These are phyloP conservation scores for Adansonia grandidieri DNA, from an alignment of 441 rosid species.

Conservation along the genomic window DNA sequence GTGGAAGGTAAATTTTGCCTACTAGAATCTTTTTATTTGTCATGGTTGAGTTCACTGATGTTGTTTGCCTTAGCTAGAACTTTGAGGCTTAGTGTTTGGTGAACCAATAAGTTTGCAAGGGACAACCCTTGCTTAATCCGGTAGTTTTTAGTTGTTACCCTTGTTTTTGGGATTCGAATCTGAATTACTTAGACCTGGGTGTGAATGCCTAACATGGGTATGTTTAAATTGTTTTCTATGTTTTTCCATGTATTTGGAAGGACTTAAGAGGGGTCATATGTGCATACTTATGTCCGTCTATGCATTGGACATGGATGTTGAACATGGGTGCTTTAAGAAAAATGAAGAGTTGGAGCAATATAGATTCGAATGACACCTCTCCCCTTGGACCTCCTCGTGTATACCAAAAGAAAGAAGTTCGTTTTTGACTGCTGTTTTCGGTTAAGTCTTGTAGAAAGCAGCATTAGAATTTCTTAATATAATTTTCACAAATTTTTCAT, in stretches of 20 bases:
- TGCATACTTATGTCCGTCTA: no score
- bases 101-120: not conserved
- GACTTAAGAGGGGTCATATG: no score
- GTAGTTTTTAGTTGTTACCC: not conserved
- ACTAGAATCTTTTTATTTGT: constrained; percentile 2
- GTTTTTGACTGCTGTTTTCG: not conserved
- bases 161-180: not conserved
- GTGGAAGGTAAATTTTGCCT: constrained; percentile 63
- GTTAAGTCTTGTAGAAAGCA: not conserved
- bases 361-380: not conserved
- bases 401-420: not conserved
- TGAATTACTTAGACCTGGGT: no score
- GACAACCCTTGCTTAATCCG: not conserved
- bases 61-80: not conserved
- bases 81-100: not conserved
- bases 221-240: no score
- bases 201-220: no score
- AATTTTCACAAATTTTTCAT: not conserved
- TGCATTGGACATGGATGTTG: no score
- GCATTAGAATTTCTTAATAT: not conserved
- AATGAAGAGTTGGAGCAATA: no score
- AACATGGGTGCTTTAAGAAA: no score
- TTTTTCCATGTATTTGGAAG: no score
- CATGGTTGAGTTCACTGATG: not conserved
- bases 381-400: not conserved